Evolutionary conservation across 2,329 filamentous ascomycete genomes (phyloP).

Genomic region (Venturia effusa): DNA sequence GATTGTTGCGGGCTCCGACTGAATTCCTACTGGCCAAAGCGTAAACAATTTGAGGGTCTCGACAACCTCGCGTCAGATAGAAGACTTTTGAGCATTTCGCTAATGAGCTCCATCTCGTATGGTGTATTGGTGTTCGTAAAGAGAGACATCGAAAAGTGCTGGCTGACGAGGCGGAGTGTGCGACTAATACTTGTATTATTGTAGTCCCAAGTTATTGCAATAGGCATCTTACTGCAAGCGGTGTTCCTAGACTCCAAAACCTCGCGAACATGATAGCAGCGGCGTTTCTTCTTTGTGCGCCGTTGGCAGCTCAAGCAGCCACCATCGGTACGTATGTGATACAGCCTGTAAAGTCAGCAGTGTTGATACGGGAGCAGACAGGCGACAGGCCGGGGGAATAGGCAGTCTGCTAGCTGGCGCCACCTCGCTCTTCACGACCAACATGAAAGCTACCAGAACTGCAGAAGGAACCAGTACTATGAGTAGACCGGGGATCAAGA

Average conservation of each 20-base stretch:
- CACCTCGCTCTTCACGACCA: neutral
- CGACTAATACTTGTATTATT: neutral
- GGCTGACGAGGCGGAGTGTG: neutral
- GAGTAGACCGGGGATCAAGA: constrained; percentile 1
- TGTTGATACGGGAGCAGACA: neutral
- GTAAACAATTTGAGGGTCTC: neutral
- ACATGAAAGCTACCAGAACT: neutral
- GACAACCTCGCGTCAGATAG: neutral
- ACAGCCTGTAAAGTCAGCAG: neutral
- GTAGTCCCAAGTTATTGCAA: neutral
- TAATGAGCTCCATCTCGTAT: too few relatives aligned
- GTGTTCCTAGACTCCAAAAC: neutral
- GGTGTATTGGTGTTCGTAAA: neutral
- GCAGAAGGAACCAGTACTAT: neutral
- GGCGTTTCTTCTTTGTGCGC: neutral
- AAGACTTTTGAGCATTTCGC: neutral
- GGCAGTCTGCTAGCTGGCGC: neutral
- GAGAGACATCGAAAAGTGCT: neutral
- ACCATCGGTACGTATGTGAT: neutral
- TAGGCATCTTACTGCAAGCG: neutral
- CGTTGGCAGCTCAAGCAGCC: neutral
- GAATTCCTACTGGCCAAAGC: neutral
- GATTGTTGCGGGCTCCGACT: neutral
- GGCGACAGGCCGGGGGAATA: neutral
- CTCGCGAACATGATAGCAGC: neutral